phyloP scores from a whole-genome alignment of 768 basidiomycete species.

The Phanerochaete sordida region DNA sequence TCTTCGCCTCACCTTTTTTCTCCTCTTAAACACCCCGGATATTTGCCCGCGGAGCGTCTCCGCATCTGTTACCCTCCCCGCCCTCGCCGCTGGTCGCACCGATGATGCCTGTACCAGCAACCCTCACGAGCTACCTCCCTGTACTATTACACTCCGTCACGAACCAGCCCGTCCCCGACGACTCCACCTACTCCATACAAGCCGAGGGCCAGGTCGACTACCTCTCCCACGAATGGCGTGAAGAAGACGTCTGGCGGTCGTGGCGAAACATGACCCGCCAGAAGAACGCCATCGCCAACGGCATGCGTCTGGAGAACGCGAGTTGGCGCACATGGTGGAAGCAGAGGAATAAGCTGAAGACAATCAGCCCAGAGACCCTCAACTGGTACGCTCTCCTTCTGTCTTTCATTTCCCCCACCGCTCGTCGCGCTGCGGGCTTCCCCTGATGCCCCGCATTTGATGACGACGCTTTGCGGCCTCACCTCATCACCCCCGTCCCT shows the following conservation, averaged over 20 bases:
- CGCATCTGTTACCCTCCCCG: slow-evolving; percentile 3
- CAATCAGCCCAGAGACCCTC: slow-evolving; percentile 92
- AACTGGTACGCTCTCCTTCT: slow-evolving; percentile 73
- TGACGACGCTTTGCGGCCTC: neutral
- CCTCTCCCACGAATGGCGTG: slow-evolving; percentile 94
- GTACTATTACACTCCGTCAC: slow-evolving; percentile 63
- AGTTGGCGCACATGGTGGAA: slow-evolving; percentile 99
- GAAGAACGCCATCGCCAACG: slow-evolving; percentile 98
- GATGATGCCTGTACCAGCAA: slow-evolving; percentile 24
- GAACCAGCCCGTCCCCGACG: slow-evolving; percentile 60
- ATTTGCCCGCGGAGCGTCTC: neutral
- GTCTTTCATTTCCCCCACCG: slow-evolving; percentile 4
- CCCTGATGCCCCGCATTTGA: neutral
- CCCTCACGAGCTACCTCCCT: slow-evolving; percentile 53
- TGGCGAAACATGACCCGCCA: slow-evolving; percentile 98
- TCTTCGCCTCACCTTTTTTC: slow-evolving; percentile 5
- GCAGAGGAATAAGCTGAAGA: slow-evolving; percentile 94
- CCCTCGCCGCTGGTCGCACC: slow-evolving; percentile 9
- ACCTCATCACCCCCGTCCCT: neutral
- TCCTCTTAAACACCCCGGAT: slow-evolving; percentile 12
- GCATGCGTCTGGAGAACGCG: slow-evolving; percentile 92
- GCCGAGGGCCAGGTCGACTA: slow-evolving; percentile 97
- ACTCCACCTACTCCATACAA: slow-evolving; percentile 75
- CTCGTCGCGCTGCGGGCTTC: neutral
- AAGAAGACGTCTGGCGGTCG: slow-evolving; percentile 98